These are phyloP conservation scores for Juglanconis oblonga DNA, from an alignment of 2,329 filamentous ascomycete species.

Conservation along the genomic window DNA sequence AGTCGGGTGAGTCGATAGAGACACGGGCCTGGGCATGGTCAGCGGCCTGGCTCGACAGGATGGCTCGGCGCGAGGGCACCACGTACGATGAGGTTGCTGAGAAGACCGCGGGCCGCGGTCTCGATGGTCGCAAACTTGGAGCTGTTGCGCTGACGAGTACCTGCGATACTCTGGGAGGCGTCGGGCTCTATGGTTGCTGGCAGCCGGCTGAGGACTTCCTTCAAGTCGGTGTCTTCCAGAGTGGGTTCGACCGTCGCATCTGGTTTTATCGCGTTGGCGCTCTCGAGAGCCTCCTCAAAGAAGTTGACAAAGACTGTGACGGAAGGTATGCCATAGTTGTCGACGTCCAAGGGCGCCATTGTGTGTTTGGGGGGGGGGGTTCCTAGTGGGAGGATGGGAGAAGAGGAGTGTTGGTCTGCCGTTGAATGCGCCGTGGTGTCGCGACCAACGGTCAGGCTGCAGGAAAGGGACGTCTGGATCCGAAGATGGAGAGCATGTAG, in stretches of 20 bases:
- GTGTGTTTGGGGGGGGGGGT: slow-evolving; percentile 18
- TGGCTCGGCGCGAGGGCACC: background rate
- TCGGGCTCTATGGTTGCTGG: slow-evolving; percentile 27
- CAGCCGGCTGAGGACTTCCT: slow-evolving; percentile 41
- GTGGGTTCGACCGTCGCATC: slow-evolving; percentile 67
- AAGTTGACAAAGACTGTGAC: slow-evolving; percentile 53
- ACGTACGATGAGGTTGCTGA: slow-evolving; percentile 75
- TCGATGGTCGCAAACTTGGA: slow-evolving; percentile 73
- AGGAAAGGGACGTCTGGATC: background rate
- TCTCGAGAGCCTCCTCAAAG: slow-evolving; percentile 55
- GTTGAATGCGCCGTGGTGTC: slow-evolving; percentile 10
- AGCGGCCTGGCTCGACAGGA: slow-evolving; percentile 28
- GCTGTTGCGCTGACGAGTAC: slow-evolving; percentile 27
- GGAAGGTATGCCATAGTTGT: slow-evolving; percentile 48
- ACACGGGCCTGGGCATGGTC: slow-evolving; percentile 59
- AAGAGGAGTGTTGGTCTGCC: background rate
- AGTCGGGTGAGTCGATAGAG: slow-evolving; percentile 72
- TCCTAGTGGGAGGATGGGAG: background rate
- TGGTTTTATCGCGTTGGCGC: slow-evolving; percentile 58
- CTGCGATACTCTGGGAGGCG: slow-evolving; percentile 30
- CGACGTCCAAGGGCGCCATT: slow-evolving; percentile 49
- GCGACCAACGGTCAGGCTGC: background rate
- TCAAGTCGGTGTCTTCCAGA: slow-evolving; percentile 67
- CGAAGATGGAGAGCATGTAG: background rate
- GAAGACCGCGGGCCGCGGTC: slow-evolving; percentile 76